These are phyloP conservation scores for Cnidoscolus chayamansa DNA, from an alignment of 441 rosid genomes.

Conservation along the genomic window DNA sequence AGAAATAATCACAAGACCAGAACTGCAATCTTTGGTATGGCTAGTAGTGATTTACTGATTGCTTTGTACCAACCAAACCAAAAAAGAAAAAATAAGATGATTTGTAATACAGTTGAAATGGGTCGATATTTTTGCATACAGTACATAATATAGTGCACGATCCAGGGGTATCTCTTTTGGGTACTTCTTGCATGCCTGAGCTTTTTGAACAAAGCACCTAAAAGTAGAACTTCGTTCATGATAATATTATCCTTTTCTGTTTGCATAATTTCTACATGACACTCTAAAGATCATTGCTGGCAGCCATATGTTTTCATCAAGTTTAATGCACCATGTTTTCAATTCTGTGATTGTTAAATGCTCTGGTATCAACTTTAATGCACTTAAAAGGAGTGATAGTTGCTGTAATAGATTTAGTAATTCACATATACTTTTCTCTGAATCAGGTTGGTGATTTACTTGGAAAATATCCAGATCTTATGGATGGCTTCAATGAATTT, in stretches of 20 bases:
- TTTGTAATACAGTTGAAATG: neutral
- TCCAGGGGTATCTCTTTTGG: neutral
- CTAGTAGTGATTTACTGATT: conserved; percentile 8
- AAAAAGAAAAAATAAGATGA: neutral
- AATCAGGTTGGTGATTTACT: conserved; percentile 71
- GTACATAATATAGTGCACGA: neutral
- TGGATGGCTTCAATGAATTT: conserved; percentile 81
- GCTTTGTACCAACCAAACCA: neutral
- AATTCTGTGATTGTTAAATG: neutral
- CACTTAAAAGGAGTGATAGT: neutral
- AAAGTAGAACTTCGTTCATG: neutral
- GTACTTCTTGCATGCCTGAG: neutral
- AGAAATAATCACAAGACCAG: conserved; percentile 74
- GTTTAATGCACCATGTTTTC: neutral
- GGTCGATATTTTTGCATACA: neutral
- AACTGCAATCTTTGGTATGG: conserved; percentile 85
- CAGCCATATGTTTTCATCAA: neutral
- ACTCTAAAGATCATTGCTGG: neutral
- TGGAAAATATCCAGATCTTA: conserved; percentile 78
- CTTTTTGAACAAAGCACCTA: neutral
- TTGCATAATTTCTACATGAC: neutral
- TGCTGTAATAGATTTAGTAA: conserved; percentile 20
- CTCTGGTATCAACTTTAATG: conserved; percentile 10
- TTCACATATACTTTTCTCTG: conserved; percentile 26
- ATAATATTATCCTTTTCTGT: neutral